A percentile compares a stretch with the other conserved stretches of the same genome.
These are phyloP conservation scores for Rhizomucor pusillus DNA, from an alignment of 371 early-diverging fungal genomes.

Conservation along the genomic window DNA sequence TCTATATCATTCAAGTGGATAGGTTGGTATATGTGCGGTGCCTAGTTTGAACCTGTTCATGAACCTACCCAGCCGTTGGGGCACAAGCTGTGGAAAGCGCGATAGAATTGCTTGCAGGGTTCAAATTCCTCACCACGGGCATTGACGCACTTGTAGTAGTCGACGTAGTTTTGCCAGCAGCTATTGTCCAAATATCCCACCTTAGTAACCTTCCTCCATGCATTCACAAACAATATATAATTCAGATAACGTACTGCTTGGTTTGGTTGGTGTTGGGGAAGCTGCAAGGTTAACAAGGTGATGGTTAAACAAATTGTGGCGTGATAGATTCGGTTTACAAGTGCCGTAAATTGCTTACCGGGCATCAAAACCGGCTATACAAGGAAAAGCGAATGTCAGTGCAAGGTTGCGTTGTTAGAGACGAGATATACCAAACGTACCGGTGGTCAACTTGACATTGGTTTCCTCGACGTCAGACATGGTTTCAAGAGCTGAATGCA, in stretches of 20 bases:
- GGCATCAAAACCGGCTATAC: slow-evolving; percentile 22
- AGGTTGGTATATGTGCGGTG: not conserved
- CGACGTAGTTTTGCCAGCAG: slow-evolving; percentile 96
- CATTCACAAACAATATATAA: not conserved
- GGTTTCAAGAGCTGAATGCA: slow-evolving; percentile 1
- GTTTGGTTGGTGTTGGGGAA: slow-evolving; percentile 97
- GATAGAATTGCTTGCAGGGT: slow-evolving; percentile 86
- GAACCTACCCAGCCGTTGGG: slow-evolving; percentile 81
- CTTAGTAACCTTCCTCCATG: no score
- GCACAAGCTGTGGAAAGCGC: slow-evolving; percentile 79
- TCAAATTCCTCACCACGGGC: slow-evolving; percentile 89
- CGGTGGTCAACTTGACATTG: slow-evolving; percentile 20
- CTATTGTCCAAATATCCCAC: slow-evolving; percentile 8
- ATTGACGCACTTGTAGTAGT: slow-evolving; percentile 85
- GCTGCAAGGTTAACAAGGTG: slow-evolving; percentile 25
- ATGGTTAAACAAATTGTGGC: not conserved
- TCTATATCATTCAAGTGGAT: slow-evolving; percentile 32
- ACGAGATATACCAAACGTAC: slow-evolving; percentile 4
- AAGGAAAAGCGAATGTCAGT: not conserved
- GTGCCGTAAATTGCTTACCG: slow-evolving; percentile 9
- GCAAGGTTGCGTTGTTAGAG: no score
- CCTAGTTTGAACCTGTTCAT: slow-evolving; percentile 42
- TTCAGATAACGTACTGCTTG: slow-evolving; percentile 56
- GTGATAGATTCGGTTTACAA: not conserved
- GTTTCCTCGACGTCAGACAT: slow-evolving; percentile 18